Base-by-base conservation (phyloP, 1,284 basidiomycete species). In the Trichosporon sp. region DNA sequence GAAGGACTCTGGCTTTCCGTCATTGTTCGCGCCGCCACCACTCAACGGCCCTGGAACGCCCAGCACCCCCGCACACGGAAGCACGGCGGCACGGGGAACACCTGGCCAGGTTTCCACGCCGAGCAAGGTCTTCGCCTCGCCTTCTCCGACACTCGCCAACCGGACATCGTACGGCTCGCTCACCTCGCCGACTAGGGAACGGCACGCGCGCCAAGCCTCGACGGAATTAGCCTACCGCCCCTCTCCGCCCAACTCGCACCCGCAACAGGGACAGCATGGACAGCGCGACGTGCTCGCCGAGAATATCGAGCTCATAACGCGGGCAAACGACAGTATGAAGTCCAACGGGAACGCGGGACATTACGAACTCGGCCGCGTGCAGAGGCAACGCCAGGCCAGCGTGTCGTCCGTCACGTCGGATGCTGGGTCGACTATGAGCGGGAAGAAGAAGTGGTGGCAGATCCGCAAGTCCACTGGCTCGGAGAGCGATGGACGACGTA, bases 331-430 rank as follows among this genome's bases (percentile, higher is more conserved):
- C 60, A 32, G 13, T 5, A 57, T 34, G n/a, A 40, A 61, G 32
- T 21, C 60, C 6, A 36, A 54, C 33, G 52, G 54, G 16, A 23
- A 13, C 32, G 27, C 10, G 19, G 56, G 19, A 25, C 67, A 64
- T 52, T 68, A 68, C 60, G 64, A 66, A 56, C 64, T 70, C 11
- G 59, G 62, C 9, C 65, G 66, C 9, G 60, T 65, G n/a, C 64
- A 61, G n/a, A 62, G 67, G 2, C 61, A 66, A n/a, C 56, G 65
- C 19, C 19, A 59, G 33, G 56, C 25, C 10, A 65, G 62, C 19
- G 60, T 66, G 19, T 56, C 46, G 33, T 59, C 46, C 44, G 25
- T 56, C 52, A 31, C 25, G 44, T 49, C 6, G 44, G 19, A 46
- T 21, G 31, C 44, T 13, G 59, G 44, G 11, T 19, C 21, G 31